Base-by-base conservation (phyloP, 2,329 filamentous ascomycete species). In the Dothiorella sarmentorum region DNA sequence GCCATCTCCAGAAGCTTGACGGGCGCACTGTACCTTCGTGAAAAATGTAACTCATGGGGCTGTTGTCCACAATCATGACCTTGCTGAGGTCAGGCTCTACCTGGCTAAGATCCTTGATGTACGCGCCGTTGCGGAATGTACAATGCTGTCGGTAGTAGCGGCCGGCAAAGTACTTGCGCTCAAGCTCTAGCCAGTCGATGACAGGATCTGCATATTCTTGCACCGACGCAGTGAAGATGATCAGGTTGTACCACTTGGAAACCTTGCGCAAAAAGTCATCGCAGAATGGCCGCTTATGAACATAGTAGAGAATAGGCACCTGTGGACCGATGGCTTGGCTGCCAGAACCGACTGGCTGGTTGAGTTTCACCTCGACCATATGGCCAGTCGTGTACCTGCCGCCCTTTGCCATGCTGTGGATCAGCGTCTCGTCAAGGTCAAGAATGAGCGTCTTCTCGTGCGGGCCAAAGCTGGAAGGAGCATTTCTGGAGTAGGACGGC, bases 21-120 rank as follows among this genome's bases (percentile, higher is more conserved):
- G 5, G 31, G 10, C 22, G 31, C 20, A 59, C 71, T 83, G 70
- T 78, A 94, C 94, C 93, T 86, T 96, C 91, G 71, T 97, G 93
- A 76, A 97, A 97, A 77, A 97, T 90, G 76, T 97, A 99, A 77
- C 92, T 97, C 79, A 97, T 85, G 58, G 94, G 94, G 74, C 91
- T 97, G 71, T 99, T 99, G 78, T 99, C 94, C 74, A 99, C 80
- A 72, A 99, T 99, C 89, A 97, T 96, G 61, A 99, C 94, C 76
- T 91, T 95, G 77, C 92, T 97, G 69, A 99, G 78, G 73, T 99
- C 94, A 17, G 94, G 92, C 80, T 99, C 94, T 40, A 99, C 91
- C 58, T 91, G 90, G 72, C 91, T 94, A 59, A 99, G 80, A 75
- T 99, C 94, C 75, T 99, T 99, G 80, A 99, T 97, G 71, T 97